phyloP scores from a whole-genome alignment of 306 rosid species.

The Ziziphus jujuba region DNA sequence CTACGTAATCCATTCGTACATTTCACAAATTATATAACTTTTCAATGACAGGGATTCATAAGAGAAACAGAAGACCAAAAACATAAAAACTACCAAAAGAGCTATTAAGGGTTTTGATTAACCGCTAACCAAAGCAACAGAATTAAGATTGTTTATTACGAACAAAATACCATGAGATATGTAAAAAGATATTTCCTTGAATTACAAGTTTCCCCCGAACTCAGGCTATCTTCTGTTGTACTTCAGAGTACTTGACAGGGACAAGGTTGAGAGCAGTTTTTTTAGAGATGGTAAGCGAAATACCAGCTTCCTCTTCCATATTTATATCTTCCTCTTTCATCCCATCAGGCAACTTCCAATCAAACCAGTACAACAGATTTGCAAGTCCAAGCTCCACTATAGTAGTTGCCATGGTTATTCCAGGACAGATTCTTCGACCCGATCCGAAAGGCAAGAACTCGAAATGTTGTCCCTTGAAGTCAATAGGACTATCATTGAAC shows the following conservation, averaged over 20 bases:
- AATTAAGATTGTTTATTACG: no score
- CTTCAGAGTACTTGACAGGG: neutral
- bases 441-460: conserved; percentile 18
- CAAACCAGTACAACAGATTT: conserved; percentile 39
- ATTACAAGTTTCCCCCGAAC: no score
- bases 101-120: no score
- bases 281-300: conserved; percentile 29
- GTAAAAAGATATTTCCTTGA: no score
- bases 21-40: no score
- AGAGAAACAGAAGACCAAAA: no score
- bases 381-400: conserved; percentile 39
- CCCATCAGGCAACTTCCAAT: conserved; percentile 42
- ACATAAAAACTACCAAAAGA: no score
- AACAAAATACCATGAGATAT: no score
- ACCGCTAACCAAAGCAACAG: no score
- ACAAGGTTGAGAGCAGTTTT: conserved; percentile 38
- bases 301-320: conserved; percentile 45
- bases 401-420: conserved; percentile 17
- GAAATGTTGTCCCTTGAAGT: conserved; percentile 14
- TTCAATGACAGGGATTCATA: no score
- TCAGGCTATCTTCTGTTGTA: neutral
- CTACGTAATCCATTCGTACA: no score
- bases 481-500: conserved; percentile 8
- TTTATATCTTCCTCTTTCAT: conserved; percentile 31
- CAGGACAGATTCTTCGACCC: conserved; percentile 39